Base-by-base conservation (phyloP, 306 rosid species). In the Malus sieversii region DNA sequence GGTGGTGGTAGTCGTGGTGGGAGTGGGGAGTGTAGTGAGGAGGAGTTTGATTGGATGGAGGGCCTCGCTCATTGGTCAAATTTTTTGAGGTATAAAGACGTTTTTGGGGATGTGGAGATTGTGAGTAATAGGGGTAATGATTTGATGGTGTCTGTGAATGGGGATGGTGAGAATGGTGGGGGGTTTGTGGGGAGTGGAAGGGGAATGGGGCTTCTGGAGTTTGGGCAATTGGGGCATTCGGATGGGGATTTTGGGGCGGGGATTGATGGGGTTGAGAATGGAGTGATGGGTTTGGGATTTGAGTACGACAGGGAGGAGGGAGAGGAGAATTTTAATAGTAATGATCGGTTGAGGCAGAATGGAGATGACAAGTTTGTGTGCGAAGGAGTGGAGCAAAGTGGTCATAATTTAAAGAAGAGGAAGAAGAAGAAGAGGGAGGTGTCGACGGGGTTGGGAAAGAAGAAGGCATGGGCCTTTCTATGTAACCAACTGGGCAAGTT, bases 11-110 rank as follows among this genome's bases (percentile, higher is more conserved):
- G 25, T 25, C 25, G 70, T 42, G 75, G 80, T 19, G 73, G 79
- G 7, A 84, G 82, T 29, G 86, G 82, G 61, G 93, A 83, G 65
- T 80, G 85, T 64, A 83, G 85, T 65, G 93, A 69, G 27, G 83
- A 85, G 84, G 98, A 89, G 74, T 95, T 87, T 87, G 96, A 95
- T 79, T 95, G 97, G 98, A 78, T 86, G 52, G 97, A 92, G 84
- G 98, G 98, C 2, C 87, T 90, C 10, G 81, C 88, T 2, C 94
- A 89, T 71, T 95, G 98, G 98, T 92, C 98, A 3, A 95, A 95
- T 29, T 95, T 95, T 67, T 93, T 91, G 85, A 85, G 98, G 77
- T 95, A 95, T 35, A 92, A 95, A 87, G 97, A 95, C 57, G 97
- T 95, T 53, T 95, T 95, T 59, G 97, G 97, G 68, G 98, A 94